Evolutionary conservation across 1,139 yeast genomes (phyloP), one percentile per base, ranked within the genome.

Genomic region (Komagataea norvegica): DNA sequence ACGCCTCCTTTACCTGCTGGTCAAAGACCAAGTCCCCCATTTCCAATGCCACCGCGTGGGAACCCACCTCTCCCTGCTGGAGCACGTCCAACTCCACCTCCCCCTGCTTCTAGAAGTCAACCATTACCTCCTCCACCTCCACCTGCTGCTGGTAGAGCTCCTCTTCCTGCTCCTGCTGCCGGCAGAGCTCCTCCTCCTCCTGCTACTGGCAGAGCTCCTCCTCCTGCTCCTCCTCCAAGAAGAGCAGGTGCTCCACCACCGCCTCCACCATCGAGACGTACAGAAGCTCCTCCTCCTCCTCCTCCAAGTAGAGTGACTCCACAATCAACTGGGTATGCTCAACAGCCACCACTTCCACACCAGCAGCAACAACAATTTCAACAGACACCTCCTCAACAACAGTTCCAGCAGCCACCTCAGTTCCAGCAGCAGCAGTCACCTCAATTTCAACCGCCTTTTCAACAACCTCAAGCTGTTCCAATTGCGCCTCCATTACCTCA

Each of bases 181-280:
- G n/a, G n/a, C n/a, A n/a, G 45, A 13, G 24, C 11, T 21, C 48
- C 49, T 19, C 48, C 52, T 8, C 46, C 50, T 11, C 45, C 49
- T 15, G 53, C 51, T 8, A 52, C 54, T 17, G 45, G 47, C 4
- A 39, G 49, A 34, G 48, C 54, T 11, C 49, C 57, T 8, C 56
- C 58, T 6, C 58, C 58, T 7, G 51, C 60, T n/a, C 55, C 56
- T 11, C 47, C 52, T 31, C 44, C 49, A 28, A 44, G 49, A 36
- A 43, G 45, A 33, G 40, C 44, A 2, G 50, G 45, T 33, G 51
- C 52, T 9, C 56, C 61, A 7, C 61, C 61, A n/a, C 64, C 66
- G 8, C 63, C 68, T 17, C 62, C 65, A 7, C 67, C 70, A 8
- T 61, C 67, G 13, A 56, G 61, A 31, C 56, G 65, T 20, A n/a